Evolutionary conservation across 768 basidiomycete genomes (phyloP).

Genomic region (Macrolepiota albuminosa): DNA sequence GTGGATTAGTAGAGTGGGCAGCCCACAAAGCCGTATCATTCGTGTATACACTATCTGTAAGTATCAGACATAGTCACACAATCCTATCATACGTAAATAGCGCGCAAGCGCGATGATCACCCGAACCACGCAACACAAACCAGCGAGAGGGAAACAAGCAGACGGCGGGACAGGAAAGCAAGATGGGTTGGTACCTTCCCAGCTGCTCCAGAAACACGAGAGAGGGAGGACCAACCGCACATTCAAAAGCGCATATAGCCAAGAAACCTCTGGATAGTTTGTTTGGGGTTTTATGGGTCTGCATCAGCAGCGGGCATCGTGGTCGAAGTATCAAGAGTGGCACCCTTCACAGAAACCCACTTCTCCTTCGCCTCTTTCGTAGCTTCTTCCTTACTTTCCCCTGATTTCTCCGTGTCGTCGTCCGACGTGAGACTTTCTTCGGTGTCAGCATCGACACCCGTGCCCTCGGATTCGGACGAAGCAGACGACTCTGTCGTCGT

Average conservation of each 20-base stretch:
- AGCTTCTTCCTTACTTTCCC: slow-evolving; percentile 27
- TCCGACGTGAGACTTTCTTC: slow-evolving; percentile 77
- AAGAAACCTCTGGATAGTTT: slow-evolving; percentile 5
- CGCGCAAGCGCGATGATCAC: slow-evolving; percentile 17
- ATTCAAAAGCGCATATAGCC: slow-evolving; percentile 3
- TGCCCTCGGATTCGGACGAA: slow-evolving; percentile 53
- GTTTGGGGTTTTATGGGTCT: slow-evolving; percentile 10
- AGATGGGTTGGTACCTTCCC: slow-evolving; percentile 1
- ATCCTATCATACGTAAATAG: slow-evolving; percentile 7
- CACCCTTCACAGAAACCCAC: slow-evolving; percentile 71
- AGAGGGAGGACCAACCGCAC: slow-evolving; percentile 2
- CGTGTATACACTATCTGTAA: slow-evolving; percentile 17
- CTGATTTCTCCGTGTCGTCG: slow-evolving; percentile 53
- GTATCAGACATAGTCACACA: slow-evolving; percentile 5
- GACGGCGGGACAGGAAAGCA: slow-evolving; percentile 13
- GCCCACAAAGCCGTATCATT: slow-evolving; percentile 21
- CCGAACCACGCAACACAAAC: slow-evolving; percentile 17
- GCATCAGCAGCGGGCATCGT: slow-evolving; percentile 19
- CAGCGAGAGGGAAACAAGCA: slow-evolving; percentile 19
- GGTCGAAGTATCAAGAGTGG: slow-evolving; percentile 7
- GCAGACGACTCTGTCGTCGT: slow-evolving; percentile 25
- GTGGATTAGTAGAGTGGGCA: slow-evolving; percentile 1
- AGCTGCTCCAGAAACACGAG: not conserved
- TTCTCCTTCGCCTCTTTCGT: slow-evolving; percentile 62
- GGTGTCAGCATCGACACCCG: slow-evolving; percentile 65